phyloP scores from a whole-genome alignment of 164 flowering plant species.

The Vitis labrusca region DNA sequence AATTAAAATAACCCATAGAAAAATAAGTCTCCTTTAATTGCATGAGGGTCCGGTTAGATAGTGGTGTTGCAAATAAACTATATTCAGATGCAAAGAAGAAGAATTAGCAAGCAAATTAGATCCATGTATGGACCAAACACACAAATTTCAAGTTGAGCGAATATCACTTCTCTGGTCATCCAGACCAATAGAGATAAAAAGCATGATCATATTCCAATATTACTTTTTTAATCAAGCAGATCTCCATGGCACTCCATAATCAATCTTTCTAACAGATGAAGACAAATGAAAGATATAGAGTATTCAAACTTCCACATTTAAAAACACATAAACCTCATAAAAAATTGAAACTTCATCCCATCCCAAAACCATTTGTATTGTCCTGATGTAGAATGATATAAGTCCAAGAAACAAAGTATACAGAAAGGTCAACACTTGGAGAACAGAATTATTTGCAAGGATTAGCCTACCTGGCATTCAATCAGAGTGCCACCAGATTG shows the following conservation, averaged over 20 bases:
- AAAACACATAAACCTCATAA: conserved; percentile 4
- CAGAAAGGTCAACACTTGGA: neutral
- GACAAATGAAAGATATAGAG: neutral
- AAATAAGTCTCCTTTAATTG: too few species aligned
- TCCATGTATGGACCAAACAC: neutral
- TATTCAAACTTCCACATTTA: neutral
- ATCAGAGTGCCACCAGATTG: conserved; percentile 96
- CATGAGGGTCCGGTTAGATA: too few species aligned
- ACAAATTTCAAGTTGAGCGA: neutral
- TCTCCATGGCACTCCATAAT: neutral
- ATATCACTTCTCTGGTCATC: too few species aligned
- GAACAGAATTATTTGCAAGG: neutral
- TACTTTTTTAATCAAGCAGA: neutral
- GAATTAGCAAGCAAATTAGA: too few species aligned
- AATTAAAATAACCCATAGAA: too few species aligned
- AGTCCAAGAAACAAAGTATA: neutral
- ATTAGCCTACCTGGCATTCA: conserved; percentile 83
- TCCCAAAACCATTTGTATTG: neutral
- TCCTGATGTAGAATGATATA: neutral
- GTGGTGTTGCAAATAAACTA: too few species aligned
- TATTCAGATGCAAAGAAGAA: too few species aligned
- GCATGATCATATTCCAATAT: neutral
- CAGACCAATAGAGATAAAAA: neutral
- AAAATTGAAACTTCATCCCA: neutral
- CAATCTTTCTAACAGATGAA: neutral